A percentile compares a stretch with the other conserved stretches of the same genome.
Evolutionary conservation across 2,329 filamentous ascomycete genomes (phyloP).

Genomic region (Pezicula radicicola): DNA sequence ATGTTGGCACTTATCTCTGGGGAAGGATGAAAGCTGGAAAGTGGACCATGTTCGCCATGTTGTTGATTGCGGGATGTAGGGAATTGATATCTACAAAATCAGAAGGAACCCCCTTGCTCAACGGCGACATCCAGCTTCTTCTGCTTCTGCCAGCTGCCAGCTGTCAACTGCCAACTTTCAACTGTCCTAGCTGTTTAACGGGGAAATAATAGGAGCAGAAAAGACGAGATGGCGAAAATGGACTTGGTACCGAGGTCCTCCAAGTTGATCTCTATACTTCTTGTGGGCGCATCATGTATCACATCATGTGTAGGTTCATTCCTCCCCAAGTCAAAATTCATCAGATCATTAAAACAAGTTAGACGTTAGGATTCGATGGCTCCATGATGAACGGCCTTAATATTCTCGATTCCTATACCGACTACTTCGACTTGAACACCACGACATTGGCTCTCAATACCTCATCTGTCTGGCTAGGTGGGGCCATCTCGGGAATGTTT

Average conservation of each 20-base stretch:
- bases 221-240: not conserved
- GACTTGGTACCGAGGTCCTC: not conserved
- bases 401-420: not conserved
- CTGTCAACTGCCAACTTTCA: too few species aligned
- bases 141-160: too few species aligned
- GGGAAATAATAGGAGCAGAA: too few species aligned
- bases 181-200: too few species aligned
- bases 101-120: too few species aligned
- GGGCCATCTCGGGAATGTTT: not conserved
- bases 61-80: too few species aligned
- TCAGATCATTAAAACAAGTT: not conserved
- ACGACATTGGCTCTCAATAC: not conserved
- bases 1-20: too few species aligned
- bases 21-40: too few species aligned
- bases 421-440: not conserved
- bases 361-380: conserved; percentile 19
- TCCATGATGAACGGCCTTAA: conserved; percentile 12
- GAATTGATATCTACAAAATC: too few species aligned
- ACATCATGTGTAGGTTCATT: conserved; percentile 9
- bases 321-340: not conserved
- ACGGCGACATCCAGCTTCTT: too few species aligned
- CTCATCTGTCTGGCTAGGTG: not conserved
- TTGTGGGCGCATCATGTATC: conserved; percentile 2
- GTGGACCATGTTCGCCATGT: too few species aligned
- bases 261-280: not conserved